Percentiles rank a stretch among this genome's conserved stretches.
phyloP scores from a whole-genome alignment of 73 alveolate species.

The Tetrahymena thermophila region DNA sequence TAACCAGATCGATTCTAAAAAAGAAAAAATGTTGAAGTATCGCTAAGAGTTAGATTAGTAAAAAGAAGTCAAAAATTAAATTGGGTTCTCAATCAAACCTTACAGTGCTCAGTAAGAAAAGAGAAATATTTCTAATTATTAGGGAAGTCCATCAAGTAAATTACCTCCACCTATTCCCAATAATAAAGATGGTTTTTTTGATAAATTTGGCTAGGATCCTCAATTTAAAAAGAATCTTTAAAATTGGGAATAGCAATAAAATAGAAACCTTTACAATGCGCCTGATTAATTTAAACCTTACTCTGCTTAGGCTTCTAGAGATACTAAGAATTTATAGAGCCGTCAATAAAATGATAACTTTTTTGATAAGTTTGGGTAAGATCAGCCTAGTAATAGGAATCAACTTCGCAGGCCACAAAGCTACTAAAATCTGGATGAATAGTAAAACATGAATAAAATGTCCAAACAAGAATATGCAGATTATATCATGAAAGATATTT shows the following conservation, averaged over 20 bases:
- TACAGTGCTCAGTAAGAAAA: neutral
- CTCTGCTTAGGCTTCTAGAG: neutral
- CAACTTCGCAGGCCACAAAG: neutral
- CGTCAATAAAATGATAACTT: neutral
- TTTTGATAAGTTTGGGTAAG: neutral
- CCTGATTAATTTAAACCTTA: neutral
- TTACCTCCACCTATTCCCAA: neutral
- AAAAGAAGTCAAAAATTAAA: neutral
- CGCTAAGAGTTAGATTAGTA: neutral
- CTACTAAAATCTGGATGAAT: neutral
- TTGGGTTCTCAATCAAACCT: neutral
- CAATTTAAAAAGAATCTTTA: neutral
- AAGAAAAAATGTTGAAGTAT: neutral
- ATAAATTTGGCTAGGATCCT: neutral
- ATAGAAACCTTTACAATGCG: neutral
- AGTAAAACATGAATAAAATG: neutral
- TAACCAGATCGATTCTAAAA: neutral
- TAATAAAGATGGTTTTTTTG: neutral
- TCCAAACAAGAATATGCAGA: neutral
- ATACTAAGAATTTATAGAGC: neutral
- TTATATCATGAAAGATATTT: neutral
- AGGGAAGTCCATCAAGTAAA: neutral
- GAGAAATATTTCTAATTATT: neutral
- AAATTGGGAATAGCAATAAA: neutral
- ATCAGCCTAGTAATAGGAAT: neutral